Percentiles rank a stretch among this genome's conserved stretches.
Conservation (phyloP, 2,329 filamentous ascomycete species). For the Plectosphaerella plurivora region DNA sequence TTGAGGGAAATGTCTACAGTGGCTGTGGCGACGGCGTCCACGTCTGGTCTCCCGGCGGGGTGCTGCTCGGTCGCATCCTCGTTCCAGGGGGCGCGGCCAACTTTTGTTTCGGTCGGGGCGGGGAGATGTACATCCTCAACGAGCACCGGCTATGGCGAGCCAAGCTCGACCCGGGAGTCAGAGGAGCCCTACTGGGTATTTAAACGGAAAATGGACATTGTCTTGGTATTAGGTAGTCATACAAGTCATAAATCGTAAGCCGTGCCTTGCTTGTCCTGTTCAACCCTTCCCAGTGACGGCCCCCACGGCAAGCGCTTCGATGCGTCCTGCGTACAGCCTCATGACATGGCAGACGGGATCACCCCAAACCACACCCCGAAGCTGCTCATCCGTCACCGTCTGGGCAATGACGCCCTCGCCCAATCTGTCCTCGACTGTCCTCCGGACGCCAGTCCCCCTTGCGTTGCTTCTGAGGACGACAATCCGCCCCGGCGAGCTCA, state of each 20-base stretch:
- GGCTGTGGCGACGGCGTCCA: slow-evolving; percentile 45
- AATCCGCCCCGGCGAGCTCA: slow-evolving; percentile 67
- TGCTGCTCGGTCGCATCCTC: slow-evolving; percentile 39
- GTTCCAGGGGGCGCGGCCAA: slow-evolving; percentile 37
- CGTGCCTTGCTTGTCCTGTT: no score
- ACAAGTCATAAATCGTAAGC: no score
- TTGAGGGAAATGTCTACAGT: slow-evolving; percentile 42
- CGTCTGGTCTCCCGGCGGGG: slow-evolving; percentile 40
- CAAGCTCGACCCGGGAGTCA: slow-evolving; percentile 21
- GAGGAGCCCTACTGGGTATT: slow-evolving; percentile 15
- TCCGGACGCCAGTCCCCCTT: slow-evolving; percentile 34
- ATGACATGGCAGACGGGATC: slow-evolving; percentile 79
- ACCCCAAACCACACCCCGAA: slow-evolving; percentile 72
- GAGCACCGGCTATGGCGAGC: slow-evolving; percentile 38
- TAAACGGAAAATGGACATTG: background rate
- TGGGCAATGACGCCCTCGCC: slow-evolving; percentile 64
- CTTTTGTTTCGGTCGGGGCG: slow-evolving; percentile 40
- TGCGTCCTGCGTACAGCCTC: slow-evolving; percentile 67
- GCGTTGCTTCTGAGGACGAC: slow-evolving; percentile 59
- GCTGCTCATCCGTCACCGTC: slow-evolving; percentile 60
- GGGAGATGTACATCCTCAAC: slow-evolving; percentile 41
- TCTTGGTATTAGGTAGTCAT: no score
- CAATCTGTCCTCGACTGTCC: slow-evolving; percentile 45
- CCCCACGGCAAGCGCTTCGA: slow-evolving; percentile 66
- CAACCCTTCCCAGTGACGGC: slow-evolving; percentile 49